Conservation (phyloP, 208 protist genomes). For the Trypanosoma brucei region DNA sequence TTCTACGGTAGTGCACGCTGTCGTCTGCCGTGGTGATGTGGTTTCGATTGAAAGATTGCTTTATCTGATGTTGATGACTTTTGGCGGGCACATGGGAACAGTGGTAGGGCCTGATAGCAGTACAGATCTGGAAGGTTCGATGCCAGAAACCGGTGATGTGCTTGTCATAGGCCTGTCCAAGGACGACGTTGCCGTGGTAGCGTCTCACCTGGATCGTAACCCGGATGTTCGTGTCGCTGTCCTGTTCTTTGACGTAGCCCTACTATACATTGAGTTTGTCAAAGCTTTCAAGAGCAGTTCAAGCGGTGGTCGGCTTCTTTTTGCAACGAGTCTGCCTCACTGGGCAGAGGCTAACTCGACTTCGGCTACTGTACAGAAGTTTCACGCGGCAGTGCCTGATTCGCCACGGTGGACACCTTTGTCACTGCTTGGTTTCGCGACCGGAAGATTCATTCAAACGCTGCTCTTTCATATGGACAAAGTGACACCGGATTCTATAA, state of each 20-base stretch:
- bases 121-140: background rate
- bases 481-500: conserved; percentile 4
- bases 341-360: conserved; percentile 27
- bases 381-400: conserved; percentile 10
- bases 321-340: conserved; percentile 43
- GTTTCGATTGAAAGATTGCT: too few relatives aligned
- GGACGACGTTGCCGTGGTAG: conserved; percentile 18
- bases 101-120: too few relatives aligned
- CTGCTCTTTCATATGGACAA: conserved; percentile 11
- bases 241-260: conserved; percentile 27
- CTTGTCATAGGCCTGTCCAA: conserved; percentile 19
- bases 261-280: conserved; percentile 29
- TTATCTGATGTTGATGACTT: too few relatives aligned
- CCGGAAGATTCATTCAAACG: conserved; percentile 3
- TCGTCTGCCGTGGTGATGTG: too few relatives aligned
- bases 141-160: conserved; percentile 2
- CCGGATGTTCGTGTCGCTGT: conserved; percentile 19
- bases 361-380: conserved; percentile 12
- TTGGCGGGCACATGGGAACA: too few relatives aligned
- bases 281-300: conserved; percentile 8
- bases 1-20: too few relatives aligned
- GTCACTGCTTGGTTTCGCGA: conserved; percentile 13
- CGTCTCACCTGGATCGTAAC: conserved; percentile 17
- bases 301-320: conserved; percentile 25
- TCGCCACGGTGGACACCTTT: conserved; percentile 1